Conservation (phyloP, 345 rosid genomes). For the Toxicodendron radicans region DNA sequence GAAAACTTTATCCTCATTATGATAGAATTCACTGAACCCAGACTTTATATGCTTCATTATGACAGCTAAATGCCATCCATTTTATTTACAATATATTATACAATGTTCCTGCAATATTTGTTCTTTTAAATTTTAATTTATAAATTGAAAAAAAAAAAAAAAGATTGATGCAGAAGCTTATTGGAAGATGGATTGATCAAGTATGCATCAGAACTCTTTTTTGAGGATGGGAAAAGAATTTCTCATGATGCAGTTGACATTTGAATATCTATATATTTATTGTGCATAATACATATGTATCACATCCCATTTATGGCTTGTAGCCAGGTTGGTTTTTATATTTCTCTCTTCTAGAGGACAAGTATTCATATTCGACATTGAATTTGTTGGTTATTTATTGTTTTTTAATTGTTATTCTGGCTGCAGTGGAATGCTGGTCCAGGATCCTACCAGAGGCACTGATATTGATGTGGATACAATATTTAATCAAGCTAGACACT, state of each 20-base stretch:
- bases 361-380: neutral
- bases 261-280: neutral
- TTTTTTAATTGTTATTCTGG: neutral
- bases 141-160: neutral
- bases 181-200: neutral
- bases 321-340: neutral
- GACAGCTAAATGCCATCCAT: neutral
- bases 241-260: neutral
- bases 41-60: too few species aligned
- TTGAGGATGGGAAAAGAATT: neutral
- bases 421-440: conserved; percentile 87
- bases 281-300: neutral
- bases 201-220: neutral
- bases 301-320: neutral
- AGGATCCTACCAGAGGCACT: conserved; percentile 65
- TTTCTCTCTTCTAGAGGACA: neutral
- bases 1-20: too few species aligned
- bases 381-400: neutral
- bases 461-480: conserved; percentile 66
- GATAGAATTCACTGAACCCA: too few species aligned
- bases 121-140: neutral
- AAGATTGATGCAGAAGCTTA: neutral
- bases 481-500: conserved; percentile 62
- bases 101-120: neutral
- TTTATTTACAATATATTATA: neutral